Percentiles rank a stretch among this genome's conserved stretches.
These are phyloP conservation scores for Daldinia vernicosa DNA, from an alignment of 495 filamentous ascomycete species.

Conservation along the genomic window DNA sequence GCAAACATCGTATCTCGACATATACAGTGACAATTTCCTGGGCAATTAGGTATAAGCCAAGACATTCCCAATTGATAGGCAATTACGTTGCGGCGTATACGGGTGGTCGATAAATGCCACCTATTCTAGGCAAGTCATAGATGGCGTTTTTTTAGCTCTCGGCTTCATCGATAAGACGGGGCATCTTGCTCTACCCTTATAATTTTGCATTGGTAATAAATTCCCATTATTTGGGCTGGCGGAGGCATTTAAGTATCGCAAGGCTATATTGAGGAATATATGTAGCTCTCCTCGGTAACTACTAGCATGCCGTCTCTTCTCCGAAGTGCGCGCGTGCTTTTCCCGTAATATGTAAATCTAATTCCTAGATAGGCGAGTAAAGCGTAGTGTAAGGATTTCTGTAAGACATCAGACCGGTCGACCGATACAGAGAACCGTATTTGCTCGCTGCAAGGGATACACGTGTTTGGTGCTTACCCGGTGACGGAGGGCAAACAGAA, in stretches of 20 bases:
- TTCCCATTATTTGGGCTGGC: neutral
- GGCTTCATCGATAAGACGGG: neutral
- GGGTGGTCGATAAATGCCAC: neutral
- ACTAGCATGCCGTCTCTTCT: neutral
- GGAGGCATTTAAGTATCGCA: neutral
- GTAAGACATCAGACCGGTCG: neutral
- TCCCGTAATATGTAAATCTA: neutral
- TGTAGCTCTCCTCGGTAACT: neutral
- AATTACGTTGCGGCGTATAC: neutral
- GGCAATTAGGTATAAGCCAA: no score
- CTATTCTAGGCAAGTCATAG: neutral
- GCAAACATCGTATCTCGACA: neutral
- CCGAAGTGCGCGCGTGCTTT: neutral
- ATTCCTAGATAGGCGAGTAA: neutral
- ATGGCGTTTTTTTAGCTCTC: neutral
- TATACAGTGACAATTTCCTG: neutral
- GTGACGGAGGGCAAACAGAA: constrained; percentile 6
- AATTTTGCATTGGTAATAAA: neutral
- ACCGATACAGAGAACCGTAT: neutral
- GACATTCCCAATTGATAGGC: neutral
- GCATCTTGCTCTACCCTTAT: neutral
- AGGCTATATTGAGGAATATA: neutral
- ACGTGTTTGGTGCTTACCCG: constrained; percentile 26
- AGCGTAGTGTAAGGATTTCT: neutral
- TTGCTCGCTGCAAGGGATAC: constrained; percentile 30